Evolutionary conservation across 768 basidiomycete genomes (phyloP), one percentile per base, ranked within the genome.

Genomic region (Suillus brevipes): DNA sequence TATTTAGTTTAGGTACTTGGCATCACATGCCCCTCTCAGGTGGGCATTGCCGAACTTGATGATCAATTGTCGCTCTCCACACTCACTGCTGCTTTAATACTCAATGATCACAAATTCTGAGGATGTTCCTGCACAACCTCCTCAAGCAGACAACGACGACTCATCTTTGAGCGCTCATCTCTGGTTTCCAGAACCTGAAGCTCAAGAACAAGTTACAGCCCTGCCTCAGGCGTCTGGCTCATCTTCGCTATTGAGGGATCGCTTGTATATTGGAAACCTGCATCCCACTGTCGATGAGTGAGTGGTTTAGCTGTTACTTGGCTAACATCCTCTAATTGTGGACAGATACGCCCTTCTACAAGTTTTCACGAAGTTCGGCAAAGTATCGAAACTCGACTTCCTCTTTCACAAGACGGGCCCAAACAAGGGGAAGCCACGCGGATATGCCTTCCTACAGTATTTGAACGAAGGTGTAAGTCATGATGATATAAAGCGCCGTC

Each of bases 361-460:
- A 77, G 77, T 96, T 42, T 97, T 97, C 78, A 85, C 91, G 38
- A 95, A 91, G 78, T 95, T 89, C 75, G 97, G 97, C 62, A 95
- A 94, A 77, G 85, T 99, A 66, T 85, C 94, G 25, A 94, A 95
- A 69, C 85, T 98, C 60, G 97, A 99, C 77, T 98, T 89, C 76
- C 83, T 98, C 67, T 98, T 98, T 73, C 96, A 99, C 83, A 98
- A 97, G 78, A 81, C 90, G 0, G 97, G 97, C 0, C 83, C 88
- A 14, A 78, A 89, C 72, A 95, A 90, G 74, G 97, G 97, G 20
- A 97, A 93, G 75, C 96, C 97, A 0, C 83, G 96, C 14, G 97
- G 97, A 6, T 99, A 97, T 76, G 96, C 95, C 0, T 99, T 99
- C 70, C 78, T 99, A 40, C 94, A 98, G 78, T 98, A 89, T 71